Evolutionary conservation across 2,329 filamentous ascomycete species (phyloP), one percentile per base, ranked within the genome.

Genomic region (Fusarium cicatricum): DNA sequence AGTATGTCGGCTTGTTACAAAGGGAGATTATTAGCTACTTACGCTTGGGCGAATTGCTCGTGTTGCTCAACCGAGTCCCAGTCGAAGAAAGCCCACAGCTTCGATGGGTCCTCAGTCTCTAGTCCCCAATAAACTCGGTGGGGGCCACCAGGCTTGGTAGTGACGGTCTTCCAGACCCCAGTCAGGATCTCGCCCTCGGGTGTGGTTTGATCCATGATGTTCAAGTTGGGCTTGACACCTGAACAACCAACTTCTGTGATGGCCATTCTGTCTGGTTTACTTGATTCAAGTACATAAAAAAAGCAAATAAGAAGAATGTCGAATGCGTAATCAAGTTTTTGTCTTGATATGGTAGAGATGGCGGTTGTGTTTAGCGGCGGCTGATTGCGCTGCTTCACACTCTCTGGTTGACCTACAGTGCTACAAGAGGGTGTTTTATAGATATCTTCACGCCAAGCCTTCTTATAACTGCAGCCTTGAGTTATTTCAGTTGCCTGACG

Each of bases 31-130:
- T 7, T 7, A 7, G 7, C 7, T 5, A 45, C 51, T 36, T 21
- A 56, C 58, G 39, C 31, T 11, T 38, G n/a, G 2, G 58, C 58
- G 11, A 61, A 61, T 1, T 0, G 15, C 0, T 21, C 15, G 12
- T 61, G 56, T 14, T 61, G 58, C 4, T 56, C 45, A 1, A 60
- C 14, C 0, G 58, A 56, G 7, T 42, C 52, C 26, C 49, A 61
- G 21, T 61, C 58, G 11, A 61, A 61, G 19, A 61, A 60, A 9
- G 28, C 31, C 58, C 58, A 61, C 5, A 61, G 1, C 7, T 36
- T 60, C 0, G 28, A 56, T 1, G 46, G 7, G 1, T 60, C 19
- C 0, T 19, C n/a, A 1, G 17, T 26, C 2, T 61, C 58, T 5
- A 56, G 29, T 1, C 55, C 58, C 46, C 46, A 61, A 19, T 45